Conservation (phyloP, 495 filamentous ascomycete genomes). For the Podospora didyma region DNA sequence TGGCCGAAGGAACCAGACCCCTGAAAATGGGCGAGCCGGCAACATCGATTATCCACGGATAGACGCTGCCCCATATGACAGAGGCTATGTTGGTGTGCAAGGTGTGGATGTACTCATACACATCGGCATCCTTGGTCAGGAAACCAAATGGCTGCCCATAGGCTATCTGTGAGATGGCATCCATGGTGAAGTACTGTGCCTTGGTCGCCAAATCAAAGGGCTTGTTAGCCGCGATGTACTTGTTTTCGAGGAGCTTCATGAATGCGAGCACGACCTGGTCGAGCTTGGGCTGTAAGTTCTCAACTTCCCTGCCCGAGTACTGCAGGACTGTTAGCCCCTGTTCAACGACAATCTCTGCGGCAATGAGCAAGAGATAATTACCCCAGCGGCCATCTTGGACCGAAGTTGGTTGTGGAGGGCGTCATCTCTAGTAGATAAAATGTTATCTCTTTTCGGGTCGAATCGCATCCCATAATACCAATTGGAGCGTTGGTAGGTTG, state of each 20-base stretch:
- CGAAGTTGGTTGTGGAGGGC: constrained; percentile 26
- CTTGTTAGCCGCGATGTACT: constrained; percentile 45
- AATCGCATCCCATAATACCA: constrained; percentile 43
- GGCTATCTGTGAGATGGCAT: constrained; percentile 60
- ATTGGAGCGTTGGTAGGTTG: constrained; percentile 31
- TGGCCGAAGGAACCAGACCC: constrained; percentile 52
- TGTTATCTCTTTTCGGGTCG: constrained; percentile 38
- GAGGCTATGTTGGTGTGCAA: constrained; percentile 47
- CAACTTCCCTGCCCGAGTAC: constrained; percentile 40
- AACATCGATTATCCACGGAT: constrained; percentile 53
- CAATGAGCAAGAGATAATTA: not conserved
- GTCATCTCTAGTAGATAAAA: constrained; percentile 26
- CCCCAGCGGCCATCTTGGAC: constrained; percentile 27
- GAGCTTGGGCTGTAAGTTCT: constrained; percentile 45
- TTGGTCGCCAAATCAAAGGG: constrained; percentile 50
- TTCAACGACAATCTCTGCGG: not conserved
- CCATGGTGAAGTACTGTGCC: constrained; percentile 53
- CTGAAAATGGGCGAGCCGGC: constrained; percentile 52
- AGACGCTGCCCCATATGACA: constrained; percentile 48
- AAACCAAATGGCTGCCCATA: constrained; percentile 63
- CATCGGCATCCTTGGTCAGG: constrained; percentile 52
- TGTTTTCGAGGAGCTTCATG: constrained; percentile 33
- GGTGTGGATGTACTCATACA: constrained; percentile 50
- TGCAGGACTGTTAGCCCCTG: not conserved
- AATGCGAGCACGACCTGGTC: constrained; percentile 42